Evolutionary conservation across 1,284 basidiomycete genomes (phyloP), one percentile per base, ranked within the genome.

Genomic region (Leccinum brunneo-olivaceum): DNA sequence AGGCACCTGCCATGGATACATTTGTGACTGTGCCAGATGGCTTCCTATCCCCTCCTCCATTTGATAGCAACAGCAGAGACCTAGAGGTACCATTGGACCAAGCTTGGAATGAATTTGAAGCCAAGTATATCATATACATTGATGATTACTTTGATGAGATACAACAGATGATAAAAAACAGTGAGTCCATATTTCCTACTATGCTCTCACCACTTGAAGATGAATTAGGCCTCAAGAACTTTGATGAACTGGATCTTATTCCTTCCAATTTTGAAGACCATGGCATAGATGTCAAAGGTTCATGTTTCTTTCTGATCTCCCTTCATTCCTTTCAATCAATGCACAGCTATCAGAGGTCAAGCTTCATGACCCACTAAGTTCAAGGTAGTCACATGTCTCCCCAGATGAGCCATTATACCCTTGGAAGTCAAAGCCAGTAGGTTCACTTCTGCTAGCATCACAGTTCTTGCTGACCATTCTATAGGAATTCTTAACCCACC

Each of bases 361-460:
- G 8, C 37, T 20, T 14, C 27, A n/a, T n/a, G 9, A n/a, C 9
- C 7, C 29, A 29, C 28, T 6, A 29, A 29, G 28, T 30, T 14
- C 8, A 30, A 30, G 29, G n/a, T 14, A 15, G 29, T 14, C n/a
- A 15, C 6, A 16, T 7, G 6, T 30, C 8, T 30, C 27, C 1
- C 29, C 43, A 5, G 20, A 39, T 5, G 39, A 32, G 10, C 40
- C 38, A 20, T 18, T 39, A 1, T 55, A 55, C 29, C 49, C 51
- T 27, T 55, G 53, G 51, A 47, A 47, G 3, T 44, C 47, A 5
- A 55, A 24, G 43, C 39, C 25, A 4, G 34, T 48, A 29, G 3
- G 33, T 23, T 2, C 20, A 30, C 16, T 28, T 3, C 14, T 30
- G 27, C 5, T 33, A 5, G 20, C 6, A 34, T 30, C 21, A 25